phyloP scores from a whole-genome alignment of 371 early-diverging fungal genomes.

The Mucor indicus region DNA sequence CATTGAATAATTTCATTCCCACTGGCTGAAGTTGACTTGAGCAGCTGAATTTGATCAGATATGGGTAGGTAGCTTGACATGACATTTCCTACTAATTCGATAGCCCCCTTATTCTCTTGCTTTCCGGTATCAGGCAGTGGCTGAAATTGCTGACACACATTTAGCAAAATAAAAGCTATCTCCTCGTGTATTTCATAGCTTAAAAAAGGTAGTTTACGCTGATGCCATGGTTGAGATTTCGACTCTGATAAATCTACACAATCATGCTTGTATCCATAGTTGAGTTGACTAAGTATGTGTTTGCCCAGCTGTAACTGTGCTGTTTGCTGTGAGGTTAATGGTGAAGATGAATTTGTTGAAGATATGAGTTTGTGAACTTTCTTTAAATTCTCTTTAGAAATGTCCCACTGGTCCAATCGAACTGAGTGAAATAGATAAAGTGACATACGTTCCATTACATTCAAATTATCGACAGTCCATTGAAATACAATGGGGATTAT shows the following conservation, averaged over 20 bases:
- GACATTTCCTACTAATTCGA: slow-evolving; percentile 21
- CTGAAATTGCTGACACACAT: slow-evolving; percentile 33
- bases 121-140: slow-evolving; percentile 8
- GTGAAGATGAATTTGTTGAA: no score
- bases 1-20: slow-evolving; percentile 39
- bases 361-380: slow-evolving; percentile 35
- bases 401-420: slow-evolving; percentile 41
- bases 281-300: slow-evolving; percentile 40
- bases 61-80: slow-evolving; percentile 31
- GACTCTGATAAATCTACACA: slow-evolving; percentile 18
- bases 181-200: slow-evolving; percentile 31
- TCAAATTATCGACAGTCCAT: slow-evolving; percentile 44
- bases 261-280: slow-evolving; percentile 46
- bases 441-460: slow-evolving; percentile 48
- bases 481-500: slow-evolving; percentile 42
- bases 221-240: slow-evolving; percentile 36
- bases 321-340: no score
- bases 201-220: slow-evolving; percentile 21
- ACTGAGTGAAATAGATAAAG: slow-evolving; percentile 53
- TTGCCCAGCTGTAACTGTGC: slow-evolving; percentile 42
- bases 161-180: slow-evolving; percentile 40
- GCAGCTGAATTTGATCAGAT: slow-evolving; percentile 17
- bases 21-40: slow-evolving; percentile 23
- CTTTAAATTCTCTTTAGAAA: slow-evolving; percentile 37
- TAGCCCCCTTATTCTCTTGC: slow-evolving; percentile 7